Conservation (phyloP, 495 filamentous ascomycete genomes). For the Chaetomidium leptoderma region DNA sequence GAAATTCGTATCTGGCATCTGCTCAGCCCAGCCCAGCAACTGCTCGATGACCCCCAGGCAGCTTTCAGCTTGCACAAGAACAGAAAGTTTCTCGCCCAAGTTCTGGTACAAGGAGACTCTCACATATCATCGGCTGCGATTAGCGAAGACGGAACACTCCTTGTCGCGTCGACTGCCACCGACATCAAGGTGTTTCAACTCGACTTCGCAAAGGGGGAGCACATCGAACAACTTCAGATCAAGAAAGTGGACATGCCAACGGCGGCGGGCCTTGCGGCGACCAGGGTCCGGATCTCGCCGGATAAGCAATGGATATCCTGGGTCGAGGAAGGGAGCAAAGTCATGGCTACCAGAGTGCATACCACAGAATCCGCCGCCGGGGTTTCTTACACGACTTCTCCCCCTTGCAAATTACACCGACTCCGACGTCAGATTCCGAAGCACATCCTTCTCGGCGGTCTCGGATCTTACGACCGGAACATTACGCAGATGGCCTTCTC, state of each 20-base stretch:
- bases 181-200: slow-evolving; percentile 78
- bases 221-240: slow-evolving; percentile 37
- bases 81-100: slow-evolving; percentile 61
- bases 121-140: slow-evolving; percentile 79
- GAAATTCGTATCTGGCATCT: slow-evolving; percentile 82
- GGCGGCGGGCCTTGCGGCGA: slow-evolving; percentile 53
- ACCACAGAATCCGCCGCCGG: slow-evolving; percentile 36
- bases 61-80: slow-evolving; percentile 39
- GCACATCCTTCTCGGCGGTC: slow-evolving; percentile 57
- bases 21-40: slow-evolving; percentile 43
- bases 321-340: slow-evolving; percentile 73
- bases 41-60: slow-evolving; percentile 39
- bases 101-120: slow-evolving; percentile 77
- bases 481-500: slow-evolving; percentile 77
- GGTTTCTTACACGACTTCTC: slow-evolving; percentile 45
- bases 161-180: slow-evolving; percentile 71
- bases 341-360: slow-evolving; percentile 63
- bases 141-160: slow-evolving; percentile 64
- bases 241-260: slow-evolving; percentile 27
- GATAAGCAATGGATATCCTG: slow-evolving; percentile 72
- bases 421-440: slow-evolving; percentile 53
- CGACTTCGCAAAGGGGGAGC: slow-evolving; percentile 38
- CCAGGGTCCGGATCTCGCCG: slow-evolving; percentile 67
- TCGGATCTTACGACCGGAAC: slow-evolving; percentile 73
- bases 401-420: slow-evolving; percentile 52